Conservation (phyloP, 352 stramenopile species). For the Phytopythium oedochilum region DNA sequence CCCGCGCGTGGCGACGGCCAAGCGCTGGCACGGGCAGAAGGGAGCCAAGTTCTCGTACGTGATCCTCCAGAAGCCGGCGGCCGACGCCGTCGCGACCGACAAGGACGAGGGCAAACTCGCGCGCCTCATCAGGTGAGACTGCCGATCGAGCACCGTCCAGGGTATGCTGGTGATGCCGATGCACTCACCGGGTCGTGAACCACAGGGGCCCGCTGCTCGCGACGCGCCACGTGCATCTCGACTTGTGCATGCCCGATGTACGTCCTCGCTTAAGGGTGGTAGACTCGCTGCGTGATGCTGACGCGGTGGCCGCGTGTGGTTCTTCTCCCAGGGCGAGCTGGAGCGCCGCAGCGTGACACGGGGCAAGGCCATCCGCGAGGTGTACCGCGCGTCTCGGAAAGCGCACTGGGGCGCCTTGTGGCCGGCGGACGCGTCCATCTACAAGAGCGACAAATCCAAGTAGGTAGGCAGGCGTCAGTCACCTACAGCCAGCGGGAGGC, state of each 20-base stretch:
- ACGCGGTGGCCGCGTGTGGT: conserved; percentile 9
- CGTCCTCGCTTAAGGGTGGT: too few species aligned
- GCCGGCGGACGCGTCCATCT: conserved; percentile 63
- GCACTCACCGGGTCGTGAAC: not conserved
- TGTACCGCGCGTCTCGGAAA: conserved; percentile 80
- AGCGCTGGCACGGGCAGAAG: conserved; percentile 83
- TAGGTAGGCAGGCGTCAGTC: conserved; percentile 3
- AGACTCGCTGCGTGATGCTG: not conserved
- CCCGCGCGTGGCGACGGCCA: conserved; percentile 66
- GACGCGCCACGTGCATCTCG: conserved; percentile 76
- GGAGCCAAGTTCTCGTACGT: conserved; percentile 87
- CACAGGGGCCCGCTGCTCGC: conserved; percentile 55
- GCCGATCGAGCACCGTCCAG: not conserved
- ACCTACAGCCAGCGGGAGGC: too few species aligned
- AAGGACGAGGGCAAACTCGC: conserved; percentile 14
- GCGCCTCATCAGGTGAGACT: conserved; percentile 20
- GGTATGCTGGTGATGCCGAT: not conserved
- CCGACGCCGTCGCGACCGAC: conserved; percentile 12
- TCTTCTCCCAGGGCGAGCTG: conserved; percentile 49
- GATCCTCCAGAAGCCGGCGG: conserved; percentile 65
- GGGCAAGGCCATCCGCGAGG: conserved; percentile 67
- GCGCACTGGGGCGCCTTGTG: conserved; percentile 77
- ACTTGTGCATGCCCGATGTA: conserved; percentile 77
- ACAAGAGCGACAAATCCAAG: conserved; percentile 36
- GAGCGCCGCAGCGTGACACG: conserved; percentile 76